A percentile compares a stretch with the other conserved stretches of the same genome.
These are phyloP conservation scores for Echinosophora koreensis DNA, from an alignment of 306 rosid species.

Conservation along the genomic window DNA sequence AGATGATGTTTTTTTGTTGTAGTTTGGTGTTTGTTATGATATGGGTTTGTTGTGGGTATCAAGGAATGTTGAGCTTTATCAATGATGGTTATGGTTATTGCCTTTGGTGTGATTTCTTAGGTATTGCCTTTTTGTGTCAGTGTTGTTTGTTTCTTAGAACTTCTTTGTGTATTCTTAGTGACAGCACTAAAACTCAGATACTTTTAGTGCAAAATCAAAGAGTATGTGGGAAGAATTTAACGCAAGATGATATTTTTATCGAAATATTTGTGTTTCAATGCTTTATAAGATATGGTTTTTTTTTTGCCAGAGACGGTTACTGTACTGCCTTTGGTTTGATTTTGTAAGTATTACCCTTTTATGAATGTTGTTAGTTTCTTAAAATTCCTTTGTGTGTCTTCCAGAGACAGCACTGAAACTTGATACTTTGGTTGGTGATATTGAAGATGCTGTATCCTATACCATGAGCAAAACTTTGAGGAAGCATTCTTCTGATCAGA, in stretches of 20 bases:
- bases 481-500: conserved; percentile 60
- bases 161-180: conserved; percentile 65
- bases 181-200: conserved; percentile 83
- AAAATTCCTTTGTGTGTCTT: conserved; percentile 48
- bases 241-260: background rate
- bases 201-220: conserved; percentile 7
- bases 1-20: background rate
- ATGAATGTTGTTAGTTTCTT: conserved; percentile 29
- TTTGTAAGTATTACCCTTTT: conserved; percentile 29
- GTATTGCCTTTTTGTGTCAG: conserved; percentile 19
- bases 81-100: conserved; percentile 11
- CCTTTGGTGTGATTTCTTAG: conserved; percentile 34
- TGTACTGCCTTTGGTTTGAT: conserved; percentile 31
- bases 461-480: conserved; percentile 74
- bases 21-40: background rate
- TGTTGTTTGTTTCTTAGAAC: conserved; percentile 29
- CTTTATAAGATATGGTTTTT: background rate
- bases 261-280: background rate
- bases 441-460: conserved; percentile 88
- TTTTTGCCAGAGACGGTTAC: background rate
- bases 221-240: background rate
- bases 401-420: conserved; percentile 93
- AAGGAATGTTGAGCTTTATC: background rate
- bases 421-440: conserved; percentile 85
- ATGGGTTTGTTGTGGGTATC: conserved; percentile 10